A percentile compares a stretch with the other conserved stretches of the same genome.
These are phyloP conservation scores for Delonix regia DNA, from an alignment of 306 rosid genomes.

Conservation along the genomic window DNA sequence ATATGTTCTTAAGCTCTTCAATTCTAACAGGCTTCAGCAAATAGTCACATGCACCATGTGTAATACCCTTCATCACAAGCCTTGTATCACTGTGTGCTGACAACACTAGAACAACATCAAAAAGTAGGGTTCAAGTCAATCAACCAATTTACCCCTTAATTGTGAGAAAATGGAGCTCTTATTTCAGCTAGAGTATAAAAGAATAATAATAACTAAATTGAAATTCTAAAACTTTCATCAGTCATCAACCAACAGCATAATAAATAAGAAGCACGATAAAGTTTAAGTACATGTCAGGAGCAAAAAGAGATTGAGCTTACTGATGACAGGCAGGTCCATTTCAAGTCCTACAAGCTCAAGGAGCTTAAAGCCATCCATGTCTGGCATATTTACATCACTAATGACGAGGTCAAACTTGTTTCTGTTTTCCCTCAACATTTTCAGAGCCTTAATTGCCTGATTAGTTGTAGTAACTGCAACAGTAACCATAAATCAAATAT, in stretches of 20 bases:
- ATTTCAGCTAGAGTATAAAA: not conserved
- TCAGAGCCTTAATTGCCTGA: conserved; percentile 66
- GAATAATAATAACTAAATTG: not conserved
- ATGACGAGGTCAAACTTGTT: conserved; percentile 75
- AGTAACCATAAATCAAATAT: conserved; percentile 36
- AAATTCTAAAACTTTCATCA: not conserved
- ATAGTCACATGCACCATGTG: conserved; percentile 86
- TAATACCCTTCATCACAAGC: conserved; percentile 86
- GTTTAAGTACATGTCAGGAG: not conserved
- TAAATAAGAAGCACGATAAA: conserved; percentile 2
- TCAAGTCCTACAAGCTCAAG: conserved; percentile 83
- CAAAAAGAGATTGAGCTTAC: conserved; percentile 51
- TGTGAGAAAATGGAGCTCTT: not conserved
- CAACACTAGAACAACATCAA: conserved; percentile 59
- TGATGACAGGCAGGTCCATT: conserved; percentile 90
- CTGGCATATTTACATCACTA: conserved; percentile 89
- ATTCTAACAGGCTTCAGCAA: conserved; percentile 76
- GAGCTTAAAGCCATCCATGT: conserved; percentile 91
- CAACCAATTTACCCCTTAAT: not conserved
- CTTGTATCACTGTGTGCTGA: conserved; percentile 70
- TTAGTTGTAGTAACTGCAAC: conserved; percentile 75
- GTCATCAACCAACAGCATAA: not conserved
- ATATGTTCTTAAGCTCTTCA: conserved; percentile 81
- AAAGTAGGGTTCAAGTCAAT: conserved; percentile 17
- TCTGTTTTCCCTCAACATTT: conserved; percentile 70